These are phyloP conservation scores for Penicillium decumbens DNA, from an alignment of 2,329 filamentous ascomycete genomes.

Conservation along the genomic window DNA sequence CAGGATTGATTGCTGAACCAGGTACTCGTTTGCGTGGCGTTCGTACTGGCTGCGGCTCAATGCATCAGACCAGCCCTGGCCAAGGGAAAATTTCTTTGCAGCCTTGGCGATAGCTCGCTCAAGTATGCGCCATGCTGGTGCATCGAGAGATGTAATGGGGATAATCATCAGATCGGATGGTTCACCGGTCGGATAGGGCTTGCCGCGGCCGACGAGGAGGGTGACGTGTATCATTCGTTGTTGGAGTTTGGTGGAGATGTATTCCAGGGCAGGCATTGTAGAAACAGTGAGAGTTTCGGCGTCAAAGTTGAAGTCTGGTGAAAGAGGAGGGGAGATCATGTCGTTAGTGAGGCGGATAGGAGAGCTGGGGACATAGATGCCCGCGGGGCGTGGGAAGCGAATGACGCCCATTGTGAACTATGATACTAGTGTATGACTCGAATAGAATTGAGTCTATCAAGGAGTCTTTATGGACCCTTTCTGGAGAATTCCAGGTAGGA, in stretches of 20 bases:
- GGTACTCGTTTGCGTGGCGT: slow-evolving; percentile 37
- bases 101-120: slow-evolving; percentile 35
- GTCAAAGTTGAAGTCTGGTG: slow-evolving; percentile 36
- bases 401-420: slow-evolving; percentile 33
- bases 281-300: slow-evolving; percentile 35
- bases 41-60: slow-evolving; percentile 34
- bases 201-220: slow-evolving; percentile 39
- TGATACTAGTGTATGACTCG: not conserved
- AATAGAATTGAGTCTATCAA: not conserved
- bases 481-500: slow-evolving; percentile 1
- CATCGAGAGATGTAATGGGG: slow-evolving; percentile 33
- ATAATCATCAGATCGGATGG: slow-evolving; percentile 38
- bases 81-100: slow-evolving; percentile 36
- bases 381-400: slow-evolving; percentile 33
- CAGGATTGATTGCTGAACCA: slow-evolving; percentile 41
- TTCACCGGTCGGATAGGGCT: slow-evolving; percentile 38
- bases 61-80: slow-evolving; percentile 38
- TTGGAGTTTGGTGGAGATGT: slow-evolving; percentile 40
- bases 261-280: slow-evolving; percentile 39
- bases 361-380: slow-evolving; percentile 35
- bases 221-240: slow-evolving; percentile 39
- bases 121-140: slow-evolving; percentile 29
- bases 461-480: not conserved
- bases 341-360: slow-evolving; percentile 36
- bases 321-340: slow-evolving; percentile 42